Evolutionary conservation across 2,329 filamentous ascomycete genomes (phyloP).

Genomic region (Hortaea werneckii): DNA sequence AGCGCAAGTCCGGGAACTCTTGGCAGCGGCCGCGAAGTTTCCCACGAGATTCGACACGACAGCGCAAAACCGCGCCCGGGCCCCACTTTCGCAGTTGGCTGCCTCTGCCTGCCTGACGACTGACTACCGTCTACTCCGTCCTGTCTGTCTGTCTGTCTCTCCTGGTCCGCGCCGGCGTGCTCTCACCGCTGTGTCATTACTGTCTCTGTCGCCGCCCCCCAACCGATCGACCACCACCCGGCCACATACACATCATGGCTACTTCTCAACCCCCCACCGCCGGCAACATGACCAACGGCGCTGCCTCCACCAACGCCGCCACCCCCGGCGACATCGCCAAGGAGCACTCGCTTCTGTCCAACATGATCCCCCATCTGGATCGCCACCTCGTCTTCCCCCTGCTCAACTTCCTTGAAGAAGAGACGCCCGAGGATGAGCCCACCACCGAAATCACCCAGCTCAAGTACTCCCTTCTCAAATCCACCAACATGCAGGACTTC

Average conservation of each 20-base stretch:
- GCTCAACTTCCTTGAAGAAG: conserved; percentile 78
- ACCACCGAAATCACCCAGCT: conserved; percentile 67
- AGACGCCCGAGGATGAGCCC: conserved; percentile 69
- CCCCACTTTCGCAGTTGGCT: too few species aligned
- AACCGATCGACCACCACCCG: too few species aligned
- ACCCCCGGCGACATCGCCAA: conserved; percentile 39
- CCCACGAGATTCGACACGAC: background rate
- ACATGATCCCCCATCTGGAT: conserved; percentile 85
- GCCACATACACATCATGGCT: conserved; percentile 32
- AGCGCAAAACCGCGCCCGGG: too few species aligned
- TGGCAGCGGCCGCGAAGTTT: background rate
- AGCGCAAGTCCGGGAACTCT: too few species aligned
- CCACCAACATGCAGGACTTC: conserved; percentile 99
- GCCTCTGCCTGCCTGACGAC: too few species aligned
- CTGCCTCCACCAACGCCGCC: conserved; percentile 12
- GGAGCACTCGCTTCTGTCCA: conserved; percentile 73
- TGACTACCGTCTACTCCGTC: too few species aligned
- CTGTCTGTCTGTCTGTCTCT: too few species aligned
- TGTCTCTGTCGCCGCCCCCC: too few species aligned
- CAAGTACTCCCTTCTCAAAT: conserved; percentile 88
- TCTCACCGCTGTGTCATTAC: too few species aligned
- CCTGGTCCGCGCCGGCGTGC: too few species aligned
- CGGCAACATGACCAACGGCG: conserved; percentile 39
- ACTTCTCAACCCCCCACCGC: conserved; percentile 40
- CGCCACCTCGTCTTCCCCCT: conserved; percentile 94